Percentiles rank a stretch among this genome's conserved stretches.
Evolutionary conservation across 2,329 filamentous ascomycete species (phyloP).

Genomic region (Scedosporium aurantiacum): DNA sequence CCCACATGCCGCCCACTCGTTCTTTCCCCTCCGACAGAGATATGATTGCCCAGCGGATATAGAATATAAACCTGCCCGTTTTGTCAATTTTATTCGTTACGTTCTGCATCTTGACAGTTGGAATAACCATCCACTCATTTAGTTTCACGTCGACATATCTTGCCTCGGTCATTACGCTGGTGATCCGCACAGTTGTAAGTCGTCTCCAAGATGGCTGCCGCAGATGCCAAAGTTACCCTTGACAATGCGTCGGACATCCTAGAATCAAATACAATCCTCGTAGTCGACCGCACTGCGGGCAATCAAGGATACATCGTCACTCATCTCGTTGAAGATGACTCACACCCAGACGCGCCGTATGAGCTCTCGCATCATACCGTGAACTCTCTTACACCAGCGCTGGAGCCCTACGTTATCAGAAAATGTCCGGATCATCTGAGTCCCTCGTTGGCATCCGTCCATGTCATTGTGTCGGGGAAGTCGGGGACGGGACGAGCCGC

Average conservation of each 20-base stretch:
- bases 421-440: conserved; percentile 4
- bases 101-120: no score
- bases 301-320: conserved; percentile 2
- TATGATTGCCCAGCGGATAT: background rate
- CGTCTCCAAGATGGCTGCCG: background rate
- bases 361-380: conserved; percentile 10
- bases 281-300: background rate
- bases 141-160: background rate
- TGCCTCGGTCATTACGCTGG: background rate
- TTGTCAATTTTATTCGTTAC: no score
- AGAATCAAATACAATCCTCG: background rate
- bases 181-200: background rate
- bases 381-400: conserved; percentile 17
- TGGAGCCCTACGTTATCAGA: conserved; percentile 10
- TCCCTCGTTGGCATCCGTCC: conserved; percentile 25
- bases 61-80: background rate
- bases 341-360: conserved; percentile 9
- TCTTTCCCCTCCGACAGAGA: background rate
- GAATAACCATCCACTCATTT: background rate
- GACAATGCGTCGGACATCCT: background rate
- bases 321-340: conserved; percentile 1
- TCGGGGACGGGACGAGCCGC: conserved; percentile 51
- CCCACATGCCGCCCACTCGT: background rate
- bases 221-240: background rate
- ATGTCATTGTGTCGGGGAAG: conserved; percentile 56